Percentiles rank a stretch among this genome's conserved stretches.
Conservation (phyloP, 192 early-diverging fungal species). For the Umbelopsis vinacea region DNA sequence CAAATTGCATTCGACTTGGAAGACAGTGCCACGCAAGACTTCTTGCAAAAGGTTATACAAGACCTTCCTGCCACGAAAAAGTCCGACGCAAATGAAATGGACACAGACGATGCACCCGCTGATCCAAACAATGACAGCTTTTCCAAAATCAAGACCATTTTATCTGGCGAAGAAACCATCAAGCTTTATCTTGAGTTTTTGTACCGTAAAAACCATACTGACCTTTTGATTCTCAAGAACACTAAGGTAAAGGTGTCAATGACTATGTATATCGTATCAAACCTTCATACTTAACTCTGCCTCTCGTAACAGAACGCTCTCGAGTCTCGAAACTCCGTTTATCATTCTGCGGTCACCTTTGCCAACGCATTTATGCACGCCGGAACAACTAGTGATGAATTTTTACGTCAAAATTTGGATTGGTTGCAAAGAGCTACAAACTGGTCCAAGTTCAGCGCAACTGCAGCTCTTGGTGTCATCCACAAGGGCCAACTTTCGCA, state of each 20-base stretch:
- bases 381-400: slow-evolving; percentile 97
- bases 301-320: slow-evolving; percentile 66
- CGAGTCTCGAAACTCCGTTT: slow-evolving; percentile 90
- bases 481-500: slow-evolving; percentile 96
- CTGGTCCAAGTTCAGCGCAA: slow-evolving; percentile 99
- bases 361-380: slow-evolving; percentile 98
- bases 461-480: slow-evolving; percentile 96
- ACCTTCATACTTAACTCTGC: too few species aligned
- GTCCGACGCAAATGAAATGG: slow-evolving; percentile 44
- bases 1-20: slow-evolving; percentile 99
- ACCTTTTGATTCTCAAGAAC: slow-evolving; percentile 93
- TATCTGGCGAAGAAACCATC: slow-evolving; percentile 90
- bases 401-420: slow-evolving; percentile 95
- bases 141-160: slow-evolving; percentile 74
- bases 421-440: slow-evolving; percentile 97
- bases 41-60: slow-evolving; percentile 77
- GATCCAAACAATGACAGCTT: slow-evolving; percentile 38
- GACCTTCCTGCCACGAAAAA: slow-evolving; percentile 52
- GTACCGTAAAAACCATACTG: slow-evolving; percentile 94
- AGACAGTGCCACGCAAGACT: slow-evolving; percentile 96
- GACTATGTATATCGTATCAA: too few species aligned
- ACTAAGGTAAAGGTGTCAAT: slow-evolving; percentile 61
- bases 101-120: slow-evolving; percentile 46
- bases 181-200: slow-evolving; percentile 95
- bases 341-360: slow-evolving; percentile 94